Percentiles rank a stretch among this genome's conserved stretches.
phyloP scores from a whole-genome alignment of 2,329 filamentous ascomycete genomes.

The Cryphonectria parasitica region DNA sequence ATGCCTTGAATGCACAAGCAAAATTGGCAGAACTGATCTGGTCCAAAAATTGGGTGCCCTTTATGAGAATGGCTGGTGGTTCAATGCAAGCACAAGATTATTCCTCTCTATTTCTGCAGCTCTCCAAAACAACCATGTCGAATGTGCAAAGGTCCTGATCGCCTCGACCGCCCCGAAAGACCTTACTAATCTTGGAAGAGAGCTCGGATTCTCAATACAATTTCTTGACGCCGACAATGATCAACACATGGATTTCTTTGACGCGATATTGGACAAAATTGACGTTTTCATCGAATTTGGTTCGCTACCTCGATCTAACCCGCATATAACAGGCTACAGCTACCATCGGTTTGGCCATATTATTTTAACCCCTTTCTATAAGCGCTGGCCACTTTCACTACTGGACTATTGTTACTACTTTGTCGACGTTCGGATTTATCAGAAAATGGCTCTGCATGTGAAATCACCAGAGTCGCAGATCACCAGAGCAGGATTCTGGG shows the following conservation, averaged over 20 bases:
- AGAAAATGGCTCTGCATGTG: background rate
- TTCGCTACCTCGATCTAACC: too few species aligned
- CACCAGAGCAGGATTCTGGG: background rate
- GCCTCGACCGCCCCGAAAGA: background rate
- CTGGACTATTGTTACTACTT: background rate
- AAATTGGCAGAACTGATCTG: background rate
- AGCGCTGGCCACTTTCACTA: background rate
- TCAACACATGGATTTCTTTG: background rate
- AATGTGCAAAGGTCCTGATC: background rate
- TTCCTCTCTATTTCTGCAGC: accelerated
- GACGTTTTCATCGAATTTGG: background rate
- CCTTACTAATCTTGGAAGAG: background rate
- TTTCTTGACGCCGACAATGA: background rate
- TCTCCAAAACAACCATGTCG: background rate
- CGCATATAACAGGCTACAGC: too few species aligned
- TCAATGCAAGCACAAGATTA: background rate
- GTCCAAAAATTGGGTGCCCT: background rate
- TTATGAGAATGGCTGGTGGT: background rate
- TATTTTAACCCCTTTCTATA: too few species aligned
- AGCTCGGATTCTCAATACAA: accelerated
- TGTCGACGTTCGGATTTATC: background rate
- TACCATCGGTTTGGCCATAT: too few species aligned
- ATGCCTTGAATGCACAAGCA: background rate
- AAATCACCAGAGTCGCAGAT: background rate
- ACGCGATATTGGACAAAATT: background rate